Base-by-base conservation (phyloP, 495 filamentous ascomycete genomes). In the Clohesyomyces aquaticus region DNA sequence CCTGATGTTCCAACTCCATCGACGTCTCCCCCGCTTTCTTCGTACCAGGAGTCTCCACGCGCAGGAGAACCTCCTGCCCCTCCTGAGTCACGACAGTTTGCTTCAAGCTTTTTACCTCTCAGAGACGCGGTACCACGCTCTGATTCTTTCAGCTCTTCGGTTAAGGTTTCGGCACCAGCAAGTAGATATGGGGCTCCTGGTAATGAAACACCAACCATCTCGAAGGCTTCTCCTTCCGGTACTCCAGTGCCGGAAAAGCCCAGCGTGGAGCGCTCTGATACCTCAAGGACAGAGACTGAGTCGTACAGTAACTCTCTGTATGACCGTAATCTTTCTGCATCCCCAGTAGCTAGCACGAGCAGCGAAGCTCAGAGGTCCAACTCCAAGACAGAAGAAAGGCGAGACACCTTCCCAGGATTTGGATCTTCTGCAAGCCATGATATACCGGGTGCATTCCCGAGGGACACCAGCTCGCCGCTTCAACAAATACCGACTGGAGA, bases 161-260 rank as follows among this genome's bases (percentile, higher is more conserved):
- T 91, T 1, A 87, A 87, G 77, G 88, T 88, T 26, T 88, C 89
- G 16, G 88, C 91, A n/a, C 87, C 92, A 25, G 87, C 83, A 43
- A 91, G 89, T 71, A 82, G 88, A 53, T 84, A 83, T 70, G 87
- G 85, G 52, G 75, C 87, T 38, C 73, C 82, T 26, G 83, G 82
- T 4, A 72, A 82, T 35, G 88, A 86, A 42, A 85, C 85, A 1
- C 84, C 85, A 19, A 84, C 83, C 3, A 81, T 83, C 42, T 62
- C 64, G 21, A 68, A 67, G 45, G 61, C 56, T 12, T 68, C 73
- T 47, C 76, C 74, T 28, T 74, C 75, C 27, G 66, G 74, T 21
- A 79, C 79, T 43, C 76, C 80, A n/a, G 78, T 78, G 27, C 79
- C 79, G 22, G 81, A 83, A 52, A 56, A 74, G 38, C 38, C 53